Percentiles rank a stretch among this genome's conserved stretches.
Conservation (phyloP, 2,329 filamentous ascomycete species). For the Ophiosphaerella korrae region DNA sequence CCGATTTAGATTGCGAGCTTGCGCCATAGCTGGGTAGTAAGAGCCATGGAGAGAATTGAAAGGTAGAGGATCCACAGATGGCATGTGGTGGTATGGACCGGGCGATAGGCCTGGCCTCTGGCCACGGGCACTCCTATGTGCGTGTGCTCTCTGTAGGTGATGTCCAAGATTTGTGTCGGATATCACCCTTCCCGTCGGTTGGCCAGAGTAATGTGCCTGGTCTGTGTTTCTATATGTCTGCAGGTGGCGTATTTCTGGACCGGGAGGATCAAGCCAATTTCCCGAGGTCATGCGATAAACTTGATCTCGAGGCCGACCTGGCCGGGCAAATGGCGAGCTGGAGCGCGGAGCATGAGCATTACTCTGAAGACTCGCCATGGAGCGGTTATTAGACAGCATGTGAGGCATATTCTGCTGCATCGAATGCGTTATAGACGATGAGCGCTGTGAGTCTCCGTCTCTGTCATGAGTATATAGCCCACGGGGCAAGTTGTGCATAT, state of each 20-base stretch:
- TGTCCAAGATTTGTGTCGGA: conserved; percentile 33
- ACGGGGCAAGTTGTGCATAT: conserved; percentile 43
- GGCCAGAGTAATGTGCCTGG: conserved; percentile 13
- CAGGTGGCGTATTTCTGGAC: conserved; percentile 22
- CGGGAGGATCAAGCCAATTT: conserved; percentile 49
- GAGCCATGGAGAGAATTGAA: conserved; percentile 28
- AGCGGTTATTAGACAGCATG: conserved; percentile 49
- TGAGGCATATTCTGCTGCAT: conserved; percentile 36
- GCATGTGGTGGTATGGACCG: conserved; percentile 1
- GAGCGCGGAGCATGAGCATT: conserved; percentile 44
- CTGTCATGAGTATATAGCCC: conserved; percentile 33
- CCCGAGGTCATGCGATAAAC: conserved; percentile 52
- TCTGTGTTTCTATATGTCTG: conserved; percentile 19
- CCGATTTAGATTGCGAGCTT: conserved; percentile 24
- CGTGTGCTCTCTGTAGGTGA: conserved; percentile 13
- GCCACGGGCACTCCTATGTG: conserved; percentile 12
- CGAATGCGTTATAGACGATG: conserved; percentile 47
- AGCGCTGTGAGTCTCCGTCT: conserved; percentile 47
- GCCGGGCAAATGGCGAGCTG: conserved; percentile 50
- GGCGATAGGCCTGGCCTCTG: conserved; percentile 20
- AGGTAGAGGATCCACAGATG: conserved; percentile 21
- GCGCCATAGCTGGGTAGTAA: conserved; percentile 26
- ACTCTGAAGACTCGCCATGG: conserved; percentile 52
- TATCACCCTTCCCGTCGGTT: conserved; percentile 30
- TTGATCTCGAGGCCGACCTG: conserved; percentile 48